A percentile compares a stretch with the other conserved stretches of the same genome.
Evolutionary conservation across 345 rosid genomes (phyloP).

Genomic region (Gossypium longicalyx): DNA sequence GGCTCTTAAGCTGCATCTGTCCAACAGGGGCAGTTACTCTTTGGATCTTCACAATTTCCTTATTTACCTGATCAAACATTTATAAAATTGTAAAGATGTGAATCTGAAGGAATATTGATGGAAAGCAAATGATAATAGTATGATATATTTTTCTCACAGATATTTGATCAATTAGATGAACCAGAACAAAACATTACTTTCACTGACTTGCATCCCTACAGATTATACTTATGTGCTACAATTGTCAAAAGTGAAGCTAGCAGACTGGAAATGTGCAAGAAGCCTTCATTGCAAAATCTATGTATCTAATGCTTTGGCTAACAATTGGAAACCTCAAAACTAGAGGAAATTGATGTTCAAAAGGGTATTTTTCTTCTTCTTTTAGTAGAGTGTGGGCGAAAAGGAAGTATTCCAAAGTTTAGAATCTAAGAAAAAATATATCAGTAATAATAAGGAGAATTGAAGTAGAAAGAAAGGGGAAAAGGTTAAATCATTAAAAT

Average conservation of each 20-base stretch:
- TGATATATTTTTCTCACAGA: not conserved
- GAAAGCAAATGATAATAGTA: too few species aligned
- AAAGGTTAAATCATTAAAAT: not conserved
- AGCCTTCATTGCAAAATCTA: not conserved
- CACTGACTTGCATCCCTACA: not conserved
- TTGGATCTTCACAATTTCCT: slow-evolving; percentile 90
- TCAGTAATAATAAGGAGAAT: not conserved
- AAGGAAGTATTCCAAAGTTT: not conserved
- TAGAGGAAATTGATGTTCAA: not conserved
- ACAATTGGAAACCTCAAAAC: not conserved
- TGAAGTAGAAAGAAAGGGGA: not conserved
- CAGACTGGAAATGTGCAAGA: not conserved
- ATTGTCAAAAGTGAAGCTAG: not conserved
- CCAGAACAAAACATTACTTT: not conserved
- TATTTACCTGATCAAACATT: slow-evolving; percentile 51
- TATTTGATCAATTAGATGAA: not conserved
- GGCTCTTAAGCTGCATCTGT: slow-evolving; percentile 84
- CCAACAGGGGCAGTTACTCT: slow-evolving; percentile 97
- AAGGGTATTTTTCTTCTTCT: not conserved
- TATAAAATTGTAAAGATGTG: not conserved
- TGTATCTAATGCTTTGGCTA: not conserved
- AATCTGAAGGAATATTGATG: not conserved
- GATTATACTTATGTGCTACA: not conserved
- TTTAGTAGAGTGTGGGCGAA: not conserved
- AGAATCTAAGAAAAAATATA: not conserved